Conservation (phyloP, 306 rosid genomes). For the Trifolium fragiferum region DNA sequence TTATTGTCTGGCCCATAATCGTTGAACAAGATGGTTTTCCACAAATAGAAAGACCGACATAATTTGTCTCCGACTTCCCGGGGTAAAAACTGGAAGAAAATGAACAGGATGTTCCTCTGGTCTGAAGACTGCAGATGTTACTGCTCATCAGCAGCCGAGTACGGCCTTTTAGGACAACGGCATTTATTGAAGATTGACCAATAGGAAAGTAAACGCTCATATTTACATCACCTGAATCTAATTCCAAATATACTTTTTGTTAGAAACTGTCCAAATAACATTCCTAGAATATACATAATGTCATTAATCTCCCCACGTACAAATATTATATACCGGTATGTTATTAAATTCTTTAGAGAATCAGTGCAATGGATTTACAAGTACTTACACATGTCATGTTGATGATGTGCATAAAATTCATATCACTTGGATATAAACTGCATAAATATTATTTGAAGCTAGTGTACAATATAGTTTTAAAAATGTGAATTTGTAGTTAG, state of each 20-base stretch:
- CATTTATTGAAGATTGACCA: conserved; percentile 55
- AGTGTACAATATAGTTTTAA: neutral
- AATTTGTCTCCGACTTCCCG: conserved; percentile 48
- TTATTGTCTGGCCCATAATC: conserved; percentile 52
- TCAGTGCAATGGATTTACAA: neutral
- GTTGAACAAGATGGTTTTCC: conserved; percentile 49
- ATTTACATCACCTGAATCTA: conserved; percentile 64
- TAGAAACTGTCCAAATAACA: conserved; percentile 30
- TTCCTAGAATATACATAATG: conserved; percentile 22
- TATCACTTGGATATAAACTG: conserved; percentile 11
- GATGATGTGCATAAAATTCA: conserved; percentile 33
- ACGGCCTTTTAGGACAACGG: conserved; percentile 53
- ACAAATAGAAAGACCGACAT: conserved; percentile 50
- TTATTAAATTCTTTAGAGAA: conserved; percentile 32
- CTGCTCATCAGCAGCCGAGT: conserved; percentile 64
- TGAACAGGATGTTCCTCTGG: conserved; percentile 54
- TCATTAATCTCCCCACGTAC: conserved; percentile 4
- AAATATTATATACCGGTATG: conserved; percentile 3
- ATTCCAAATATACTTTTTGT: conserved; percentile 42
- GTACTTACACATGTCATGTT: conserved; percentile 14
- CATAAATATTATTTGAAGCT: conserved; percentile 27
- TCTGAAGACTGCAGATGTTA: conserved; percentile 57
- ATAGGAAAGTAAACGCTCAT: conserved; percentile 58
- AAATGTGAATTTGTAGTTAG: neutral
- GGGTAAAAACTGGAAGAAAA: conserved; percentile 48